Conservation (phyloP, 2,329 filamentous ascomycete species). For the Penicillium sp. region DNA sequence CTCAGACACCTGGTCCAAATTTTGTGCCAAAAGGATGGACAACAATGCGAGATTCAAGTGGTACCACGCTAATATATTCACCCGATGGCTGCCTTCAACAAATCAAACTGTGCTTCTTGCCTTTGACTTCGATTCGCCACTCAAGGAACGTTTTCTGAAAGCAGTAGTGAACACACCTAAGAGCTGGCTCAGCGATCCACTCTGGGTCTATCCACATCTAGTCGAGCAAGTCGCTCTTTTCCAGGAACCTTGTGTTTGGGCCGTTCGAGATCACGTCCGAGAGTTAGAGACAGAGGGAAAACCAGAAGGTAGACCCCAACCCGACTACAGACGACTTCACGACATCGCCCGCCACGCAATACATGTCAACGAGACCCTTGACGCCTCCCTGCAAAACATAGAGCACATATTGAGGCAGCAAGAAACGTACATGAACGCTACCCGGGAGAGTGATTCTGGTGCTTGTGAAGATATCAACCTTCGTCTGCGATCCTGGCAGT, state of each 20-base stretch:
- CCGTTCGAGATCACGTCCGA: constrained; percentile 27
- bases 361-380: constrained; percentile 31
- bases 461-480: constrained; percentile 18
- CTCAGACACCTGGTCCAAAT: constrained; percentile 9
- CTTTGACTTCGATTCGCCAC: constrained; percentile 7
- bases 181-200: constrained; percentile 15
- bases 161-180: neutral
- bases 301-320: constrained; percentile 10
- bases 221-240: constrained; percentile 20
- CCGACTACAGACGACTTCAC: constrained; percentile 27
- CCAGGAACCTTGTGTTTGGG: constrained; percentile 29
- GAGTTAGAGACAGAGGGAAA: constrained; percentile 20
- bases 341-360: constrained; percentile 34
- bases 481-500: constrained; percentile 24
- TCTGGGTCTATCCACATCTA: constrained; percentile 17
- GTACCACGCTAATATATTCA: constrained; percentile 6
- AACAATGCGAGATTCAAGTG: constrained; percentile 1
- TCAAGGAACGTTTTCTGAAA: neutral
- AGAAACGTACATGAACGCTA: constrained; percentile 5
- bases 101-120: constrained; percentile 20
- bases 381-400: constrained; percentile 25
- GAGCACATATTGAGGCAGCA: constrained; percentile 23
- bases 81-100: constrained; percentile 14
- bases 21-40: constrained; percentile 4
- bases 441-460: neutral